phyloP scores from a whole-genome alignment of 345 rosid species.

The Lepidium didymum region DNA sequence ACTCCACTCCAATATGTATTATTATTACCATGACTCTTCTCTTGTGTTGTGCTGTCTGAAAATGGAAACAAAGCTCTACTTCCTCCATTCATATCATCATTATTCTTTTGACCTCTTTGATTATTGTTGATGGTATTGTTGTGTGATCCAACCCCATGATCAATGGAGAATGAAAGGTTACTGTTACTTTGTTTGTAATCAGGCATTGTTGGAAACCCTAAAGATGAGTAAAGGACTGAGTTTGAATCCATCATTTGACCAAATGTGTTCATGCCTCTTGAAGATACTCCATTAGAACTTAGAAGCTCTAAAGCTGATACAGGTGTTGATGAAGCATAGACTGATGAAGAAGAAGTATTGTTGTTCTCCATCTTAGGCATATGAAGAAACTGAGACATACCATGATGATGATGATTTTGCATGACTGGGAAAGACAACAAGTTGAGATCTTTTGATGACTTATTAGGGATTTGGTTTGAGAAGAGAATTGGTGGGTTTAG shows the following conservation, averaged over 20 bases:
- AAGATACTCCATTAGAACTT: slow-evolving; percentile 27
- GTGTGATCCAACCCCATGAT: slow-evolving; percentile 21
- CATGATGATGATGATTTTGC: slow-evolving; percentile 30
- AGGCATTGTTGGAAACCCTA: slow-evolving; percentile 30
- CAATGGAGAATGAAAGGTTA: slow-evolving; percentile 26
- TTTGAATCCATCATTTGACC: slow-evolving; percentile 33
- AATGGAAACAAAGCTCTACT: slow-evolving; percentile 32
- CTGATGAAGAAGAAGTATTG: slow-evolving; percentile 18
- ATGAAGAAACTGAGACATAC: slow-evolving; percentile 31
- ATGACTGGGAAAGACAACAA: slow-evolving; percentile 30
- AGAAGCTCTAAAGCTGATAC: slow-evolving; percentile 28
- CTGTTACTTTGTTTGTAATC: slow-evolving; percentile 24
- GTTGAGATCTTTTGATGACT: slow-evolving; percentile 29
- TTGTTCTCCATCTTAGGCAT: slow-evolving; percentile 27
- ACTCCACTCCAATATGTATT: slow-evolving; percentile 28
- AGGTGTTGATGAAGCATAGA: slow-evolving; percentile 25
- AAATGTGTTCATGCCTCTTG: slow-evolving; percentile 29
- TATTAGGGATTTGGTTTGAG: slow-evolving; percentile 20
- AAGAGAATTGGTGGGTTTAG: slow-evolving; percentile 32
- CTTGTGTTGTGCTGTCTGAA: slow-evolving; percentile 25
- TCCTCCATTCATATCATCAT: slow-evolving; percentile 25
- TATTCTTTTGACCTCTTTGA: slow-evolving; percentile 5
- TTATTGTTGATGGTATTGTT: slow-evolving; percentile 12
- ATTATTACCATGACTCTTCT: slow-evolving; percentile 24
- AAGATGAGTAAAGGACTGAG: slow-evolving; percentile 26